phyloP scores from a whole-genome alignment of 2,329 filamentous ascomycete genomes.

The Pezicula rhizophila region DNA sequence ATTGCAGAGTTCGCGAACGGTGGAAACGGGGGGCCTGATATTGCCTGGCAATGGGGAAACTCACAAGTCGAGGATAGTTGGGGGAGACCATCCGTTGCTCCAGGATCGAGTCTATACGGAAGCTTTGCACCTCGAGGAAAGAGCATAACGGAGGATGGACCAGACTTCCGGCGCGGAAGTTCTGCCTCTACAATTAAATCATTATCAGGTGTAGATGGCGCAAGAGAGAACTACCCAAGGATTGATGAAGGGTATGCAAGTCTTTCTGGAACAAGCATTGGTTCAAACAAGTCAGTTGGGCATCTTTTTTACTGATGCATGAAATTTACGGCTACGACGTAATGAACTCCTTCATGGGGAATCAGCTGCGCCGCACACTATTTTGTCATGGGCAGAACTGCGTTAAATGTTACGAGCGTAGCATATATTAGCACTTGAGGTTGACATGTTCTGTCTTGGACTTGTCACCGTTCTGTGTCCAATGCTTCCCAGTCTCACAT shows the following conservation, averaged over 20 bases:
- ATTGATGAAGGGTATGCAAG: conserved; percentile 31
- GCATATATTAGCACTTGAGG: background rate
- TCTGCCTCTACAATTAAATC: conserved; percentile 36
- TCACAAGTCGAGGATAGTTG: conserved; percentile 40
- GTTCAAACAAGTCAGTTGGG: conserved; percentile 24
- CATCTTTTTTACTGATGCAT: background rate
- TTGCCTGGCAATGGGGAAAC: conserved; percentile 59
- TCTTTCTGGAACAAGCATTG: conserved; percentile 27
- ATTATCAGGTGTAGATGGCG: conserved; percentile 39
- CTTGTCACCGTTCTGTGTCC: background rate
- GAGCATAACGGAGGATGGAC: conserved; percentile 16
- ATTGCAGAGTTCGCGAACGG: conserved; percentile 44
- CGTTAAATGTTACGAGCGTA: background rate
- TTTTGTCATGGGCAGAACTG: background rate
- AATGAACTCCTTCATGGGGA: too few species aligned
- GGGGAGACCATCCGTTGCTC: conserved; percentile 37
- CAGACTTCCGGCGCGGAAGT: conserved; percentile 29
- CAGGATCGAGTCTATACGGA: conserved; percentile 43
- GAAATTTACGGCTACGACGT: too few species aligned
- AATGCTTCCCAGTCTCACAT: background rate
- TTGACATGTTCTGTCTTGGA: background rate
- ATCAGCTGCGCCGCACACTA: background rate
- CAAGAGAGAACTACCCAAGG: conserved; percentile 17
- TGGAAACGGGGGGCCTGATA: conserved; percentile 56
- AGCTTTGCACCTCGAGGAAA: conserved; percentile 30